phyloP scores from a whole-genome alignment of 2,329 filamentous ascomycete genomes.

The Fusarium virguliforme region DNA sequence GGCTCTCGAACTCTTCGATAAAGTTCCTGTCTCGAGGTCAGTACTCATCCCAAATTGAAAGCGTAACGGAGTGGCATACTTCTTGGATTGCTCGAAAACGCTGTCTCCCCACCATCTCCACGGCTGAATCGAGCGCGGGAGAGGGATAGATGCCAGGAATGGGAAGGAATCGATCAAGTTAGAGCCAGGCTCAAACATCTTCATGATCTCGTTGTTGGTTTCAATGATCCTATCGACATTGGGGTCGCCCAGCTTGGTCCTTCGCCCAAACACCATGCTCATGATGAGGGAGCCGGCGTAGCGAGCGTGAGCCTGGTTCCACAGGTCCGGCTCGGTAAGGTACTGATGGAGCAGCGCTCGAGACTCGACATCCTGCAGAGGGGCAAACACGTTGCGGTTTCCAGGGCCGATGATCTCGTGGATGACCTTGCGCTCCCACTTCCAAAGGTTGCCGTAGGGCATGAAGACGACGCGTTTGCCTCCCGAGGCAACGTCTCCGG shows the following conservation, averaged over 20 bases:
- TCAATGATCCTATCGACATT: conserved; percentile 15
- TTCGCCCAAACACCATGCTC: conserved; percentile 27
- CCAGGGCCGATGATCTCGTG: conserved; percentile 22
- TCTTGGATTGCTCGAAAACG: conserved; percentile 13
- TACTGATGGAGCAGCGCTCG: conserved; percentile 21
- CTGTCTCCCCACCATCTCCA: conserved; percentile 22
- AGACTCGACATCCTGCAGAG: conserved; percentile 33
- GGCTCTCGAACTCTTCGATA: conserved; percentile 6
- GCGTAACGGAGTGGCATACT: background rate
- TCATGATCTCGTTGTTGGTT: conserved; percentile 11
- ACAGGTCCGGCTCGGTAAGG: conserved; percentile 12
- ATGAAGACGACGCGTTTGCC: conserved; percentile 20
- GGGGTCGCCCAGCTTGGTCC: conserved; percentile 11
- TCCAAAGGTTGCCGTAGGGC: conserved; percentile 25
- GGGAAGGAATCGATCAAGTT: conserved; percentile 21
- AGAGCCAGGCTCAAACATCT: background rate
- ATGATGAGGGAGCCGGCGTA: conserved; percentile 29
- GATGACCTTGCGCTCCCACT: conserved; percentile 26
- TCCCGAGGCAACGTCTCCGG: conserved; percentile 1
- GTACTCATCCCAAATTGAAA: background rate
- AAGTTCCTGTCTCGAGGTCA: conserved; percentile 11
- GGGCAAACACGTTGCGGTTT: conserved; percentile 21
- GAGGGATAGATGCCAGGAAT: conserved; percentile 8
- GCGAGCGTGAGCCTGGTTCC: conserved; percentile 17
- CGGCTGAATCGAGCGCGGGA: conserved; percentile 17